A percentile compares a stretch with the other conserved stretches of the same genome.
These are phyloP conservation scores for Isabelozyma heimii DNA, from an alignment of 805 yeast species.

Conservation along the genomic window DNA sequence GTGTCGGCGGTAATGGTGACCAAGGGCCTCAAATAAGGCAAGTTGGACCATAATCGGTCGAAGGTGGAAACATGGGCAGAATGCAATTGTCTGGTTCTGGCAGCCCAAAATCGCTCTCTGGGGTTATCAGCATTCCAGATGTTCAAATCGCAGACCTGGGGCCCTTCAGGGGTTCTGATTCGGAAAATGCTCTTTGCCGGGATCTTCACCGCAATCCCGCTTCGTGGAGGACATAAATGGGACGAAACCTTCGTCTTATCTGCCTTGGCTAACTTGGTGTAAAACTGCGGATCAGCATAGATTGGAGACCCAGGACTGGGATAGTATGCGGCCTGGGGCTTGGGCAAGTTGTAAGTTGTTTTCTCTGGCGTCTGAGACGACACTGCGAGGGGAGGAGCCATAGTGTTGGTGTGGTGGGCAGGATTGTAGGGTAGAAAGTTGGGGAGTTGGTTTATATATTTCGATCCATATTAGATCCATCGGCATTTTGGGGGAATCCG, in stretches of 20 bases:
- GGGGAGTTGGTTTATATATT: too few species aligned
- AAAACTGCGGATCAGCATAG: constrained; percentile 48
- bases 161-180: constrained; percentile 63
- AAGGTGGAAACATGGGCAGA: constrained; percentile 59
- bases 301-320: constrained; percentile 55
- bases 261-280: constrained; percentile 43
- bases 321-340: constrained; percentile 56
- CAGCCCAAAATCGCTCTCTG: constrained; percentile 67
- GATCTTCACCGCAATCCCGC: constrained; percentile 63
- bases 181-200: constrained; percentile 60
- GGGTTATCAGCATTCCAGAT: constrained; percentile 62
- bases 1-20: constrained; percentile 64
- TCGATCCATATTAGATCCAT: too few species aligned
- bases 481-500: too few species aligned
- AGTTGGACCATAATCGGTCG: constrained; percentile 63
- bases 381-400: constrained; percentile 3
- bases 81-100: constrained; percentile 65
- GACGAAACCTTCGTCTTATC: constrained; percentile 41
- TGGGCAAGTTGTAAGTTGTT: constrained; percentile 33
- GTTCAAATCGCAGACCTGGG: constrained; percentile 70
- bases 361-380: constrained; percentile 32
- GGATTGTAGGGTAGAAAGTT: too few species aligned
- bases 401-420: neutral
- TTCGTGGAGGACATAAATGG: constrained; percentile 49
- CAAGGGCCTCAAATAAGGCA: constrained; percentile 64